Evolutionary conservation across 139 green algal species (phyloP).

Genomic region (Nannochloris sp.): DNA sequence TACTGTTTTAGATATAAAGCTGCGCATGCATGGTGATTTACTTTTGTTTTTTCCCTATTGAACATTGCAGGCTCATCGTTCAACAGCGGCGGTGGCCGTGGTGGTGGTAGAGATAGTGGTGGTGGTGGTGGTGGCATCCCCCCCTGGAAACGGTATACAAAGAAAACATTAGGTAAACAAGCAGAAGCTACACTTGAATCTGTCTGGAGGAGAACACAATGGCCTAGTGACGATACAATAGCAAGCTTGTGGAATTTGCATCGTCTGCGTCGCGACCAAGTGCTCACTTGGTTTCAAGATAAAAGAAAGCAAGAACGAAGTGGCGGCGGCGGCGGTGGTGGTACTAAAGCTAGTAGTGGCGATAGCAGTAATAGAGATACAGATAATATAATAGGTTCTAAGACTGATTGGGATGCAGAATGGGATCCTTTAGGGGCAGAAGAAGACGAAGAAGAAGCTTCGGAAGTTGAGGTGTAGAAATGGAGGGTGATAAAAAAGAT

Average conservation of each 20-base stretch:
- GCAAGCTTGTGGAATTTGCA: conserved; percentile 8
- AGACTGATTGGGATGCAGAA: neutral
- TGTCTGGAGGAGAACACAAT: conserved; percentile 3
- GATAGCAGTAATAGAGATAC: neutral
- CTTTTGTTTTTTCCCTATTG: too few relatives aligned
- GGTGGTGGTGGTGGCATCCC: neutral
- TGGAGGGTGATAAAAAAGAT: neutral
- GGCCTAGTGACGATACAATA: neutral
- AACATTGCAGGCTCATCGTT: too few relatives aligned
- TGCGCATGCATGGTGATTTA: too few relatives aligned
- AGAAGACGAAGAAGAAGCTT: neutral
- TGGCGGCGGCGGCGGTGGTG: too few relatives aligned
- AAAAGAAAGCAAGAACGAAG: neutral
- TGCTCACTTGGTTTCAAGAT: conserved; percentile 8
- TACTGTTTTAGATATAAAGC: too few relatives aligned
- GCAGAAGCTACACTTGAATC: conserved; percentile 12
- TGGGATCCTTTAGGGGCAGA: neutral
- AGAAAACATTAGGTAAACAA: conserved; percentile 10
- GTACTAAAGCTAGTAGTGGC: neutral
- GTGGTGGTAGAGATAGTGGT: neutral
- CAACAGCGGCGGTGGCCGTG: too few relatives aligned
- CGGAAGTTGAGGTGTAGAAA: neutral
- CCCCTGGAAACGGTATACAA: conserved; percentile 7
- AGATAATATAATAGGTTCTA: neutral
- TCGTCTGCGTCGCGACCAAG: neutral